Evolutionary conservation across 2,329 filamentous ascomycete genomes (phyloP).

Genomic region (Cladosporium phlei): DNA sequence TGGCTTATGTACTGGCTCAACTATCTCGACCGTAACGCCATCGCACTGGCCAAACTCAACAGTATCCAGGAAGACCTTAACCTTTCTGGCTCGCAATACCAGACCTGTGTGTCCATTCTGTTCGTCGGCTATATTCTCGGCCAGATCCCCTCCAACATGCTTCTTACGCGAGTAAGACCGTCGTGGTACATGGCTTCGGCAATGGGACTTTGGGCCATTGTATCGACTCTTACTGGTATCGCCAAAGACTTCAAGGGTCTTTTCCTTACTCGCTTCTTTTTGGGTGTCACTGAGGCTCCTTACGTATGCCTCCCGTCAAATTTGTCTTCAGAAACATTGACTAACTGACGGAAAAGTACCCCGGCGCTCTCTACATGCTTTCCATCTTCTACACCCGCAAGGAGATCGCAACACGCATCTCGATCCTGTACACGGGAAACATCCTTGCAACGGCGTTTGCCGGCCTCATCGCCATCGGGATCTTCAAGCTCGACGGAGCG

Average conservation of each 20-base stretch:
- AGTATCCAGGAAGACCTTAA: conserved; percentile 44
- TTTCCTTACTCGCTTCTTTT: conserved; percentile 35
- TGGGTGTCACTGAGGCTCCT: conserved; percentile 44
- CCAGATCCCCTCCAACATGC: conserved; percentile 35
- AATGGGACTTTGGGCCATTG: conserved; percentile 35
- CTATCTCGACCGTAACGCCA: conserved; percentile 19
- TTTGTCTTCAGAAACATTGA: background rate
- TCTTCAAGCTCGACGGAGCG: conserved; percentile 57
- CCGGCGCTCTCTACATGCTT: conserved; percentile 46
- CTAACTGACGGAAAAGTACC: conserved; percentile 31
- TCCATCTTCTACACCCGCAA: conserved; percentile 41
- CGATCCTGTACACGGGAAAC: conserved; percentile 25
- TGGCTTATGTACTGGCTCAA: conserved; percentile 19
- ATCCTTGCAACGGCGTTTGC: conserved; percentile 61
- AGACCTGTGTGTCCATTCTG: conserved; percentile 40
- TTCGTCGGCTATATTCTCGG: conserved; percentile 38
- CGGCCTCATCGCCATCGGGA: conserved; percentile 51
- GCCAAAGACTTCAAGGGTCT: conserved; percentile 35
- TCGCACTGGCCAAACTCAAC: conserved; percentile 28
- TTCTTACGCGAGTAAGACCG: conserved; percentile 34
- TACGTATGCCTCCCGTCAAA: conserved; percentile 20
- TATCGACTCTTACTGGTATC: conserved; percentile 31
- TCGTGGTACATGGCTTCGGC: conserved; percentile 28
- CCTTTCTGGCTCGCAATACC: conserved; percentile 41
- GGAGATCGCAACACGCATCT: conserved; percentile 32